Evolutionary conservation across 2,329 filamentous ascomycete species (phyloP).

Genomic region (Aspergillus pseudoterreus): DNA sequence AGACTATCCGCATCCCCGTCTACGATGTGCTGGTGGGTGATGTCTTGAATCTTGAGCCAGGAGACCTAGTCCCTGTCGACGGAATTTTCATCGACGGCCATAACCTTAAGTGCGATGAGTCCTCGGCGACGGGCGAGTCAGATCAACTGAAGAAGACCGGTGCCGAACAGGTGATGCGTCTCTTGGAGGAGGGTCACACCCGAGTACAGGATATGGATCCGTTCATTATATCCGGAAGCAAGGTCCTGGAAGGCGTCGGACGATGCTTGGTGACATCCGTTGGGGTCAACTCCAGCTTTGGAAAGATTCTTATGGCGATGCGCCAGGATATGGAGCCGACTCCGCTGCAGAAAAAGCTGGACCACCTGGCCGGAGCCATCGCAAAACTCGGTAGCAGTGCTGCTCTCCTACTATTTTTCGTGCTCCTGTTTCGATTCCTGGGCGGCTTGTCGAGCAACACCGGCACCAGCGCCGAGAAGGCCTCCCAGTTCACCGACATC

Average conservation of each 20-base stretch:
- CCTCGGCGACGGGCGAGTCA: constrained; percentile 66
- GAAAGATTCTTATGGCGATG: constrained; percentile 67
- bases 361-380: constrained; percentile 69
- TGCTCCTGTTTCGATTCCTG: constrained; percentile 80
- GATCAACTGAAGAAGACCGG: constrained; percentile 62
- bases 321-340: constrained; percentile 69
- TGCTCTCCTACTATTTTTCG: constrained; percentile 74
- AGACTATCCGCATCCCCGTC: constrained; percentile 56
- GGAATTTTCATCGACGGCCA: constrained; percentile 63
- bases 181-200: constrained; percentile 46
- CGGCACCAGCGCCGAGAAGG: constrained; percentile 63
- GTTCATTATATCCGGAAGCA: constrained; percentile 74
- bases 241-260: constrained; percentile 71
- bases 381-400: constrained; percentile 60
- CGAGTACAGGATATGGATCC: constrained; percentile 54
- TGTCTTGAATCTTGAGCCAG: constrained; percentile 62
- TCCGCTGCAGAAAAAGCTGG: constrained; percentile 70
- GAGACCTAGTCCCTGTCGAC: constrained; percentile 65
- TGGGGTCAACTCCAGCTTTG: constrained; percentile 67
- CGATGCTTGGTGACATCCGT: constrained; percentile 69
- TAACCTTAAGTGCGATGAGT: constrained; percentile 65
- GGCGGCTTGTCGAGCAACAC: constrained; percentile 55
- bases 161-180: constrained; percentile 53
- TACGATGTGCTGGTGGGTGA: constrained; percentile 65
- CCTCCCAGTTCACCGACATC: constrained; percentile 67